phyloP scores from a whole-genome alignment of 345 rosid species.

The Citrus glauca region DNA sequence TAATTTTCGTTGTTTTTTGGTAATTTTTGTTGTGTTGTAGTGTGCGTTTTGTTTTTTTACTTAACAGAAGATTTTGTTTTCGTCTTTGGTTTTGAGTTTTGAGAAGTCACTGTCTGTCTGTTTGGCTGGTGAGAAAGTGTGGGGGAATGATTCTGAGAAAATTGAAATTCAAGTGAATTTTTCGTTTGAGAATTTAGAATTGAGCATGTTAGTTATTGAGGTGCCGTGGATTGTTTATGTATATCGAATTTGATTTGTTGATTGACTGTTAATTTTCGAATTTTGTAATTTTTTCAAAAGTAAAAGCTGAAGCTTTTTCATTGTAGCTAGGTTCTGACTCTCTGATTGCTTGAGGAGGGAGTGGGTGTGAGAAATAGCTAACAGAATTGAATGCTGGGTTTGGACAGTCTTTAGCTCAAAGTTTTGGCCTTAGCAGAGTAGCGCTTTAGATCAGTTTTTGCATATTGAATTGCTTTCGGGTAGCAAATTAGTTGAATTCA shows the following conservation, averaged over 20 bases:
- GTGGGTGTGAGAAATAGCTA: not conserved
- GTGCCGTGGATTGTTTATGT: conserved; percentile 1
- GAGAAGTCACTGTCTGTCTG: not conserved
- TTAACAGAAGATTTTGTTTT: too few species aligned
- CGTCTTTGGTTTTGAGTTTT: not conserved
- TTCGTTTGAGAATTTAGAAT: not conserved
- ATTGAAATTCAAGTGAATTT: not conserved
- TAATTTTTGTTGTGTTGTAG: not conserved
- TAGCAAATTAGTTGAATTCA: not conserved
- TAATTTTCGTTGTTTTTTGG: not conserved
- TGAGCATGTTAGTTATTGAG: not conserved
- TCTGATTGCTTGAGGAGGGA: conserved; percentile 9
- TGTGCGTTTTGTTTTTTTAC: not conserved
- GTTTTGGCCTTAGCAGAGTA: not conserved
- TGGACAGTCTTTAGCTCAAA: not conserved
- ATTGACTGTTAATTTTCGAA: not conserved
- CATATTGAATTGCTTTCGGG: not conserved
- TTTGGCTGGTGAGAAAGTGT: conserved; percentile 15
- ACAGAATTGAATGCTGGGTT: not conserved
- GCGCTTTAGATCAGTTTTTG: not conserved
- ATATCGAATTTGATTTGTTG: conserved; percentile 4
- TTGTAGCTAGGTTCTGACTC: not conserved
- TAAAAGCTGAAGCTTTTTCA: not conserved
- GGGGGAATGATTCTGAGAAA: not conserved
- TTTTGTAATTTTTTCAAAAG: not conserved